Percentiles rank a stretch among this genome's conserved stretches.
These are phyloP conservation scores for Penicillium sp. DNA, from an alignment of 2,329 filamentous ascomycete species.

Conservation along the genomic window DNA sequence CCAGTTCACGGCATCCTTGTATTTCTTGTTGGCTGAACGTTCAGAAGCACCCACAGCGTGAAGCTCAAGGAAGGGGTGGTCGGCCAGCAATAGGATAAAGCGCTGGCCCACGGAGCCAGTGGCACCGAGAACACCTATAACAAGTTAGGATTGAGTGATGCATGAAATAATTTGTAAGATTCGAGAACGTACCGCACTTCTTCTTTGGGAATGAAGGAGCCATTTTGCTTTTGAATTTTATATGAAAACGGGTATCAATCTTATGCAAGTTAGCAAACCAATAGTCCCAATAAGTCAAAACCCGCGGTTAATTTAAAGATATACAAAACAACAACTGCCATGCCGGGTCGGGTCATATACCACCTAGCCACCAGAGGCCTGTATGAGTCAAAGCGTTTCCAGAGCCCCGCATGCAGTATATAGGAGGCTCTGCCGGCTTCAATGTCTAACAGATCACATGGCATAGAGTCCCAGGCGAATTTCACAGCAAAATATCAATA, in stretches of 20 bases:
- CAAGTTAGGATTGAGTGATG: conserved; percentile 16
- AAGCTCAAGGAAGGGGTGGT: conserved; percentile 82
- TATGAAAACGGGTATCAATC: conserved; percentile 4
- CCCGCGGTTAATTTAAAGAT: neutral
- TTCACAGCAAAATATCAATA: neutral
- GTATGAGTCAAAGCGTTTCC: conserved; percentile 17
- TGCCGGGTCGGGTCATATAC: conserved; percentile 1
- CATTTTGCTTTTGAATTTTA: conserved; percentile 24
- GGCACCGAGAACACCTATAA: conserved; percentile 72
- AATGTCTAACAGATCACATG: conserved; percentile 1
- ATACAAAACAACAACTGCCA: neutral
- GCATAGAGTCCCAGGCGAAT: neutral
- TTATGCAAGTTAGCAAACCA: conserved; percentile 5
- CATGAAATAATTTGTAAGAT: neutral
- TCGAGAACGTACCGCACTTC: conserved; percentile 38
- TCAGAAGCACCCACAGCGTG: conserved; percentile 87
- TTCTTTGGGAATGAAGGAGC: conserved; percentile 34
- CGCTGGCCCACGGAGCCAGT: conserved; percentile 94
- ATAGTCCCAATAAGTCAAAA: neutral
- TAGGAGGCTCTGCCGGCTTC: conserved; percentile 2
- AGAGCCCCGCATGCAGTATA: conserved; percentile 16
- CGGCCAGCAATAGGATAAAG: conserved; percentile 86
- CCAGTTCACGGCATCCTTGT: conserved; percentile 91
- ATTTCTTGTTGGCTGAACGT: conserved; percentile 86
- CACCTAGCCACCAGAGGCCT: conserved; percentile 6